A percentile compares a stretch with the other conserved stretches of the same genome.
phyloP scores from a whole-genome alignment of 352 stramenopile species.

The Labyrinthula sp. region DNA sequence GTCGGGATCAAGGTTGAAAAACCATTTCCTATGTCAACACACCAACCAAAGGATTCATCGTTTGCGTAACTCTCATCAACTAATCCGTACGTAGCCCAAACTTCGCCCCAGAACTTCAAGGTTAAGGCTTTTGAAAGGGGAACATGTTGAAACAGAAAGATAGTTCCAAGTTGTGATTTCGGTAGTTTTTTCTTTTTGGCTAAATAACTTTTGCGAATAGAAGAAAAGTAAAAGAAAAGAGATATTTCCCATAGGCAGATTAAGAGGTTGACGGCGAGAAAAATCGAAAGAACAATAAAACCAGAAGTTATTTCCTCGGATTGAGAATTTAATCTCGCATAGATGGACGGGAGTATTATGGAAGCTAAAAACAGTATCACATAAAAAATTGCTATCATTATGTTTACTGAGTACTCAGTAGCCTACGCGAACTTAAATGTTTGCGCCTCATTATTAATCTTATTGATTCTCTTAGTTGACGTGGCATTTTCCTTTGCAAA shows the following conservation, averaged over 20 bases:
- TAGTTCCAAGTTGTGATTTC: conserved; percentile 3
- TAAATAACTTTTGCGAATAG: conserved; percentile 24
- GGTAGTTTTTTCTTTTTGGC: conserved; percentile 23
- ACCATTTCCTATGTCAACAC: conserved; percentile 36
- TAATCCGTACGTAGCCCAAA: conserved; percentile 37
- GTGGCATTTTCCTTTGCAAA: no score
- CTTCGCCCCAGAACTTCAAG: conserved; percentile 34
- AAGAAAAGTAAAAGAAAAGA: conserved; percentile 33
- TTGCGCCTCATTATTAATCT: no score
- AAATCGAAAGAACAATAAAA: conserved; percentile 21
- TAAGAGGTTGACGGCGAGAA: conserved; percentile 34
- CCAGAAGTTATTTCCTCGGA: no score
- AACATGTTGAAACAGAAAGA: conserved; percentile 19
- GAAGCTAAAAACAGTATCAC: no score
- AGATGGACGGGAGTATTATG: no score
- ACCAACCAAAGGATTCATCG: conserved; percentile 30
- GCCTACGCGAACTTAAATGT: no score
- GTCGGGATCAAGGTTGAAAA: conserved; percentile 34
- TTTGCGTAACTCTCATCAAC: conserved; percentile 34
- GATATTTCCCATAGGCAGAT: conserved; percentile 37
- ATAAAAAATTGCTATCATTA: no score
- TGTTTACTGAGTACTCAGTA: no score
- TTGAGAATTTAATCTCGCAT: no score
- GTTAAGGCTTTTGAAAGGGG: conserved; percentile 21
- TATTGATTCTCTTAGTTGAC: no score